Evolutionary conservation across 108 stramenopile genomes (phyloP), one percentile per base, ranked within the genome.

Genomic region (Conticribra weissflogii): DNA sequence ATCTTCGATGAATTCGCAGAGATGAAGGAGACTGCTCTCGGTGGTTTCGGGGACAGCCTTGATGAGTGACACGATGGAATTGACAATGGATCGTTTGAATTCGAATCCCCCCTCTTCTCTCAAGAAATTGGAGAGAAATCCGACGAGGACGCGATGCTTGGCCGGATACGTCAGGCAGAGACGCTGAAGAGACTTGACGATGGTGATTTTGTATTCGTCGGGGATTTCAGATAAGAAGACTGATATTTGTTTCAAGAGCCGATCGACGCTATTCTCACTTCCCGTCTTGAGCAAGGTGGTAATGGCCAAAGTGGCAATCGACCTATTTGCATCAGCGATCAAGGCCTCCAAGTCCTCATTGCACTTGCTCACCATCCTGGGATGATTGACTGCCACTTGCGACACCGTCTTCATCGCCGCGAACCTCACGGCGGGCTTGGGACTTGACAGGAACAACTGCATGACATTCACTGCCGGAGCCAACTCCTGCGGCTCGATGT

Each of bases 231-330:
- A 94, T 85, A 99, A 87, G 78, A 99, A 99, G 19, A 96, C 86
- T 1, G 96, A 94, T 59, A 99, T 98, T 73, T 99, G 98, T 75
- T 98, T 98, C 83, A 99, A 86, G 19, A 99, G 74, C 12, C 97
- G 89, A 68, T 98, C 98, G 28, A 99, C 89, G 34, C 88, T 86
- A 52, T 86, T 91, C 53, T 98, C 99, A 24, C 91, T 89, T 56
- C 98, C 98, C 0, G 99, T 99, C 81, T 99, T 99, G 68, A 99
- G 92, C 17, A 99, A 58, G 21, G 99, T 99, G 52, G 98, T 99
- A 76, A 99, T 98, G 53, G 99, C 98, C 60, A 99, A 70, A 5
- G 99, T 99, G 3, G 98, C 98, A 72, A 99, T 98, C 58, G 91
- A 95, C 54, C 97, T 86, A 77, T 98, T 99, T 41, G 93, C 66